Conservation (phyloP, 2,329 filamentous ascomycete genomes). For the Arthrocladium fulminans region DNA sequence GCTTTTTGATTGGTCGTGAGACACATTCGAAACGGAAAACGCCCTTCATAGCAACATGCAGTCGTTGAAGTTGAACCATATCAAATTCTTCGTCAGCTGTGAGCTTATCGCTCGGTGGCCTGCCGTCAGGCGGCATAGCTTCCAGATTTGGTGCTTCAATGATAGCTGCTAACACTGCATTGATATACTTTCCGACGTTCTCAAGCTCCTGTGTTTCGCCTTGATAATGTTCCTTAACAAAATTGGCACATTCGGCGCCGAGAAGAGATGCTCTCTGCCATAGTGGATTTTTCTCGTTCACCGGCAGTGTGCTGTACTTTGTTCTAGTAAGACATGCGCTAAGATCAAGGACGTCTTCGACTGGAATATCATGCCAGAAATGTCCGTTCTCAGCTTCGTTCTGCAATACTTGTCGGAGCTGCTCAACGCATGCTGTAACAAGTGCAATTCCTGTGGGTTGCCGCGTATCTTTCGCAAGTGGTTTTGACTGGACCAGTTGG, state of each 20-base stretch:
- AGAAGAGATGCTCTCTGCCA: conserved; percentile 75
- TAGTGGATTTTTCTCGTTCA: conserved; percentile 60
- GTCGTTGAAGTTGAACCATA: conserved; percentile 51
- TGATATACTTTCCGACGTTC: conserved; percentile 35
- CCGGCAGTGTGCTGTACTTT: conserved; percentile 70
- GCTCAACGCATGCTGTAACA: conserved; percentile 37
- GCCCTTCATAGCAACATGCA: background rate
- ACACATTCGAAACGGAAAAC: conserved; percentile 63
- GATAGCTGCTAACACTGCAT: conserved; percentile 59
- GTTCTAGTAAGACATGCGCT: conserved; percentile 61
- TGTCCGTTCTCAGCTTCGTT: conserved; percentile 9
- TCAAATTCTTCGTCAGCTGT: conserved; percentile 71
- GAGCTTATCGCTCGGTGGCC: conserved; percentile 35
- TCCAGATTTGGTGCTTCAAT: conserved; percentile 43
- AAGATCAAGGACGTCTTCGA: conserved; percentile 52
- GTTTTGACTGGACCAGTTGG: conserved; percentile 9
- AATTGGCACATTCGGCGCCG: conserved; percentile 53
- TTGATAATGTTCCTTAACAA: conserved; percentile 24
- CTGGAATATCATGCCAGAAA: conserved; percentile 9
- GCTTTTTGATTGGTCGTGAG: conserved; percentile 47
- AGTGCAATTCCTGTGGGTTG: conserved; percentile 79
- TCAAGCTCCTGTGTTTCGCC: conserved; percentile 1
- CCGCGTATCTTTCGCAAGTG: conserved; percentile 13
- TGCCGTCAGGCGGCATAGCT: background rate
- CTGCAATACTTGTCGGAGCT: conserved; percentile 12